Evolutionary conservation across 306 rosid genomes (phyloP).

Genomic region (Potentilla sterilis): DNA sequence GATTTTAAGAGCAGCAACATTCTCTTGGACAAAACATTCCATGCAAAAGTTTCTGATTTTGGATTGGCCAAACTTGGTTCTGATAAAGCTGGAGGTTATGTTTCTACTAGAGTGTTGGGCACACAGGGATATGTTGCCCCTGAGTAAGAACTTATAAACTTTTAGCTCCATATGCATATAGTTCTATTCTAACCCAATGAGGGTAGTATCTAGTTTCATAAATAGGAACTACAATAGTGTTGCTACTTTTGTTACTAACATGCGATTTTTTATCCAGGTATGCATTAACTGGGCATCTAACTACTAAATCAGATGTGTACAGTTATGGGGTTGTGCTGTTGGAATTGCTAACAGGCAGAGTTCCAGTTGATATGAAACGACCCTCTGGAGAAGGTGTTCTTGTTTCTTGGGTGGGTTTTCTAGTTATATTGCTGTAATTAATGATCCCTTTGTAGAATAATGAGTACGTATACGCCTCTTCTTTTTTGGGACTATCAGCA

Average conservation of each 20-base stretch:
- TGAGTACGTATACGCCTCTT: background rate
- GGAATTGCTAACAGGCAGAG: slow-evolving; percentile 90
- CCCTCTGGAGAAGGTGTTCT: slow-evolving; percentile 87
- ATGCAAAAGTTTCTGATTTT: slow-evolving; percentile 94
- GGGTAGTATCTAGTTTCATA: slow-evolving; percentile 1
- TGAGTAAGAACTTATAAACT: slow-evolving; percentile 51
- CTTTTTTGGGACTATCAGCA: background rate
- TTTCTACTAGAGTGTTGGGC: slow-evolving; percentile 92
- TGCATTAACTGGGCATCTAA: slow-evolving; percentile 94
- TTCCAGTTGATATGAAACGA: slow-evolving; percentile 93
- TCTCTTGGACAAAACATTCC: slow-evolving; percentile 70
- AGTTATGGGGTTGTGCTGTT: slow-evolving; percentile 90
- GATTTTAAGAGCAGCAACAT: slow-evolving; percentile 97
- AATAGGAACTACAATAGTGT: background rate
- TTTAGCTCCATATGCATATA: slow-evolving; percentile 14
- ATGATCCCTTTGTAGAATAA: background rate
- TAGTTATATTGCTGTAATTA: background rate
- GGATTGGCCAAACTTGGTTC: slow-evolving; percentile 93
- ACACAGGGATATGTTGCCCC: slow-evolving; percentile 96
- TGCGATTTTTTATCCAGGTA: slow-evolving; percentile 53
- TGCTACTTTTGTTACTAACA: background rate
- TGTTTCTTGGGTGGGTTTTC: slow-evolving; percentile 79
- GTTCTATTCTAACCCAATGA: slow-evolving; percentile 3
- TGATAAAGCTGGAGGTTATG: slow-evolving; percentile 90
- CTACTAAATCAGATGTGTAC: slow-evolving; percentile 92